Evolutionary conservation across 306 rosid species (phyloP).

Genomic region (Hippophae tibetana): DNA sequence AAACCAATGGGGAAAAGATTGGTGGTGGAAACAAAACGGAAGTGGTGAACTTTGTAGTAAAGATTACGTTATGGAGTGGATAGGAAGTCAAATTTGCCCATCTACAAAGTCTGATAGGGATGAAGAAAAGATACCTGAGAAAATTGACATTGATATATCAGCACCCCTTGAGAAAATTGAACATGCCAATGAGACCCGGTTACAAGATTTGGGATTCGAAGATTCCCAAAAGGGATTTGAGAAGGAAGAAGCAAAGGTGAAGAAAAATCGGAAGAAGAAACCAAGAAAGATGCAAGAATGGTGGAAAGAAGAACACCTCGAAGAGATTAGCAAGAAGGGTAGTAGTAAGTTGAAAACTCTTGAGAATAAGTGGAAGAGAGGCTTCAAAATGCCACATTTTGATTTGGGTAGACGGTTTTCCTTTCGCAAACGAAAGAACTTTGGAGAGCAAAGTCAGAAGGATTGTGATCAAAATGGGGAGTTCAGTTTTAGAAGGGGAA

Average conservation of each 20-base stretch:
- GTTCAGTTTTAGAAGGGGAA: constrained; percentile 85
- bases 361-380: constrained; percentile 52
- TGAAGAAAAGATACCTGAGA: constrained; percentile 53
- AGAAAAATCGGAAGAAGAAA: constrained; percentile 52
- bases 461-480: constrained; percentile 57
- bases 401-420: constrained; percentile 55
- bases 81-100: constrained; percentile 92
- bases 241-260: constrained; percentile 36
- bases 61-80: constrained; percentile 93
- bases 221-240: constrained; percentile 26
- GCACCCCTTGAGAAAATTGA: constrained; percentile 34
- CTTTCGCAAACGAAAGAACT: constrained; percentile 35
- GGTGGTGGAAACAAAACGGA: constrained; percentile 92
- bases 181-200: constrained; percentile 31
- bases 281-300: constrained; percentile 87
- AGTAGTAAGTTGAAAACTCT: constrained; percentile 36
- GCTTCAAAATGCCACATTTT: constrained; percentile 67
- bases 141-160: constrained; percentile 31
- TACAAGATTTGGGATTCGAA: constrained; percentile 28
- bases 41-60: constrained; percentile 72
- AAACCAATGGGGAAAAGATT: constrained; percentile 82
- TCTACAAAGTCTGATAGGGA: constrained; percentile 69
- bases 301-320: constrained; percentile 95
- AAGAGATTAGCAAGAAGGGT: constrained; percentile 68
- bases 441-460: constrained; percentile 30